These are phyloP conservation scores for Kwoniella pini DNA, from an alignment of 768 basidiomycete genomes.

Conservation along the genomic window DNA sequence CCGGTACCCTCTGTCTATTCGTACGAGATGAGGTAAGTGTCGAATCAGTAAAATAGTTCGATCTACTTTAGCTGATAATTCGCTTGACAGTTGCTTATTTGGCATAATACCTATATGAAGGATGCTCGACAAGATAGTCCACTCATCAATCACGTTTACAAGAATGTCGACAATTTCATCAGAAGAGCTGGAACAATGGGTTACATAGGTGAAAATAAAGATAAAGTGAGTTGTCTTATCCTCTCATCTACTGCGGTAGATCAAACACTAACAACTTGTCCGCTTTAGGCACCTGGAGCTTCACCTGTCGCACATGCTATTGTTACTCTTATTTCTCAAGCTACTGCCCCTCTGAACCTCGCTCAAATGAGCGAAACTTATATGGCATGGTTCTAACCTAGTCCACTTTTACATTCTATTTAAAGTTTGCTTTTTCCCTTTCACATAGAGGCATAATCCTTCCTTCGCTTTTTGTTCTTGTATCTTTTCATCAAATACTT, in stretches of 20 bases:
- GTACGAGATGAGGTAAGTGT: slow-evolving; percentile 87
- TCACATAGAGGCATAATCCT: too few species aligned
- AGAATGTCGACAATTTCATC: slow-evolving; percentile 51
- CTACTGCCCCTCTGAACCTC: slow-evolving; percentile 81
- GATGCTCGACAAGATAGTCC: slow-evolving; percentile 42
- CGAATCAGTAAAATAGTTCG: too few species aligned
- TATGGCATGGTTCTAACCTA: slow-evolving; percentile 68
- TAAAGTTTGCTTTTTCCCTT: background rate
- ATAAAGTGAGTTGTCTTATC: slow-evolving; percentile 39
- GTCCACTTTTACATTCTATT: background rate
- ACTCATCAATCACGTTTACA: slow-evolving; percentile 44
- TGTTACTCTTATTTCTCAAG: slow-evolving; percentile 75
- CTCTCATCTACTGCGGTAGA: background rate
- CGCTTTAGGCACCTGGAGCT: slow-evolving; percentile 58
- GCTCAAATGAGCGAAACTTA: slow-evolving; percentile 83
- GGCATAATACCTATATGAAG: slow-evolving; percentile 46
- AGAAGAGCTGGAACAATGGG: slow-evolving; percentile 46
- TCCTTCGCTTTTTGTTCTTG: background rate
- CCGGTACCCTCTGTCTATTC: slow-evolving; percentile 87
- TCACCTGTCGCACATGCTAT: slow-evolving; percentile 72
- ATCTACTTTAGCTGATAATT: background rate
- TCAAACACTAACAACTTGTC: background rate
- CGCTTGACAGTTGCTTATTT: slow-evolving; percentile 28
- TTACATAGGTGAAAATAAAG: slow-evolving; percentile 46
- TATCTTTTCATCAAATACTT: background rate